Base-by-base conservation (phyloP, 305 asterid genomes). In the Fraxinus velutina region DNA sequence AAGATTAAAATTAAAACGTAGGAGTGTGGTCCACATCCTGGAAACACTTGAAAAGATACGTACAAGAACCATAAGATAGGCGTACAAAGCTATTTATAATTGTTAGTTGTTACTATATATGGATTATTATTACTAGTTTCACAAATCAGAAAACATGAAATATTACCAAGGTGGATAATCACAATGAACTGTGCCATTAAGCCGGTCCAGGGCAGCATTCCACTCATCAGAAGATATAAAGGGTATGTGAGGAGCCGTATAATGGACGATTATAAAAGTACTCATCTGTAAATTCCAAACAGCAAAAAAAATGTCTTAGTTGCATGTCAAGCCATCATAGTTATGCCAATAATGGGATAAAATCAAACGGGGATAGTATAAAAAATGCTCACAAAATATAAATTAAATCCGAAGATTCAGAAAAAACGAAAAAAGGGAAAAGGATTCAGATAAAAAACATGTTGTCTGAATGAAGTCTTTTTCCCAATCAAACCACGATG, bases 171-270 rank as follows among this genome's bases (percentile, higher is more conserved):
- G 83, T 29, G 98, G 98, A 83, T 94, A 93, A 82, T 93, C 99
- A 42, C 99, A 96, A 76, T 96, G 98, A 71, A 96, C 97, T 0
- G 97, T 96, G 87, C 99, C 99, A 50, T 90, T 94, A 78, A 94
- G 97, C 86, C 94, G 98, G 66, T 97, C 99, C 86, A 92, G 94
- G 72, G 99, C 97, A 6, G 97, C 95, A 79, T 94, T 96, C 98
- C 99, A 94, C 83, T 91, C 92, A 1, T 92, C 92, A 0, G 97
- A 88, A 81, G 90, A 68, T 84, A 94, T 94, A 73, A 92, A 96
- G 50, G 99, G 98, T 88, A 96, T 96, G 85, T 96, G 99, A 74
- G 99, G 99, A 12, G 99, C 98, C 0, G 99, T 96, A 83, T 94
- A 98, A 85, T 96, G 98, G 85, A 96, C 98, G 97, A 94, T 94